Percentiles rank a stretch among this genome's conserved stretches.
Evolutionary conservation across 2,329 filamentous ascomycete genomes (phyloP).

Genomic region (Trichoderma sp.): DNA sequence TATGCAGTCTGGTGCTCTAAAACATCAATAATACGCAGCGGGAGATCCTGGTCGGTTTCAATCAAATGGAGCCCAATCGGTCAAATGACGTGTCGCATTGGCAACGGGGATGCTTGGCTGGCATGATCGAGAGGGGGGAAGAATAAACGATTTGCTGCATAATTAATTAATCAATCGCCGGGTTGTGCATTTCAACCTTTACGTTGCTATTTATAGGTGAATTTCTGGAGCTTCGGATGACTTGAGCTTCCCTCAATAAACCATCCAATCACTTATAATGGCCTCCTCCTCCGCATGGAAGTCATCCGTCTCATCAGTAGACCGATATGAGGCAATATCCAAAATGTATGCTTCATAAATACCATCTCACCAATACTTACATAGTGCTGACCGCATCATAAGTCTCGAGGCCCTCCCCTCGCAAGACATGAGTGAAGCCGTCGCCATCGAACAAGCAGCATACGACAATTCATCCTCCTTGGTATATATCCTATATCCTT

Average conservation of each 20-base stretch:
- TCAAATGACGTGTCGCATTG: constrained; percentile 8
- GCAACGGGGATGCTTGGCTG: not conserved
- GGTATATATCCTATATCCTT: constrained; percentile 43
- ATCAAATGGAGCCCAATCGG: constrained; percentile 5
- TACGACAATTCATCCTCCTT: constrained; percentile 57
- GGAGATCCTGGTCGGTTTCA: constrained; percentile 12
- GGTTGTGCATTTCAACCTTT: not conserved
- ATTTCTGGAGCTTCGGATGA: not conserved
- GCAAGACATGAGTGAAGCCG: constrained; percentile 48
- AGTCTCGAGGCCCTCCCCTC: constrained; percentile 34
- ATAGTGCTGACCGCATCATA: not conserved
- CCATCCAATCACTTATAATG: not conserved
- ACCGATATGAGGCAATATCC: constrained; percentile 63
- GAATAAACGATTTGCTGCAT: not conserved
- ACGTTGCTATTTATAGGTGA: not conserved
- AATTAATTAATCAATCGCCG: not conserved
- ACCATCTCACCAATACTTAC: no score
- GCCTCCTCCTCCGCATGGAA: constrained; percentile 44
- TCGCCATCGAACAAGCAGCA: constrained; percentile 63
- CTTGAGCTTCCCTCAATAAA: not conserved
- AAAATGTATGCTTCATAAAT: constrained; percentile 34
- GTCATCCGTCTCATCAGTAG: constrained; percentile 52
- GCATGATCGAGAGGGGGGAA: constrained; percentile 1
- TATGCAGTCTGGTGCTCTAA: not conserved
- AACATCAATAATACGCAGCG: not conserved